phyloP scores from a whole-genome alignment of 345 rosid genomes.

The Psidium friedrichsthalianum region DNA sequence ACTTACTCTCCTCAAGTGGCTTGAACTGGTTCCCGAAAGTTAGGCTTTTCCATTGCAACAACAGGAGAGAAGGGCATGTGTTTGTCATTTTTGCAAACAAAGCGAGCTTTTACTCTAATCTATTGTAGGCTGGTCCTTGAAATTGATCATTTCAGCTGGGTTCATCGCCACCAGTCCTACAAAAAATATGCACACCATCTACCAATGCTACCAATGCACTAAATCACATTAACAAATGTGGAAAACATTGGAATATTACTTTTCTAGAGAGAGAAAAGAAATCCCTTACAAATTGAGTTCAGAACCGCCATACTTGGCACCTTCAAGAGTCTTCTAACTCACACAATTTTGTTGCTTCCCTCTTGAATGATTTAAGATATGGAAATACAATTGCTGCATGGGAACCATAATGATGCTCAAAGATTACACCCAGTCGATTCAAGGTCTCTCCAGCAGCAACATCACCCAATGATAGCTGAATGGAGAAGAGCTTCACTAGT shows the following conservation, averaged over 20 bases:
- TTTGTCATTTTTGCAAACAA: background rate
- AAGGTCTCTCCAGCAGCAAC: constrained; percentile 21
- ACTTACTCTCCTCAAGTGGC: background rate
- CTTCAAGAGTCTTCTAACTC: background rate
- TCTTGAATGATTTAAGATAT: constrained; percentile 27
- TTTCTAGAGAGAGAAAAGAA: background rate
- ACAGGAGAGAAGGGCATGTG: background rate
- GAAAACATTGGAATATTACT: background rate
- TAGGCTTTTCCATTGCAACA: background rate
- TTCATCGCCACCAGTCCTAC: background rate
- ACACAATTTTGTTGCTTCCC: constrained; percentile 4
- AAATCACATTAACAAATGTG: background rate
- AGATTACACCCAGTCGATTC: constrained; percentile 25
- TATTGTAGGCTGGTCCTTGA: background rate
- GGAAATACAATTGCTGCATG: constrained; percentile 39
- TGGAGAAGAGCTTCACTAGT: constrained; percentile 62
- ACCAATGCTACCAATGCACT: background rate
- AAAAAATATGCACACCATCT: background rate
- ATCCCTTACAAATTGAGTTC: background rate
- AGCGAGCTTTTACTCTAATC: background rate
- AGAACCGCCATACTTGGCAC: background rate
- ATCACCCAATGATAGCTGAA: constrained; percentile 46
- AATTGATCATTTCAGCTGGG: background rate
- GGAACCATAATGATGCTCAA: constrained; percentile 42
- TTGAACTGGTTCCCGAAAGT: background rate